Evolutionary conservation across 75 land plant species (phyloP).

Genomic region (Picea sitchensis): DNA sequence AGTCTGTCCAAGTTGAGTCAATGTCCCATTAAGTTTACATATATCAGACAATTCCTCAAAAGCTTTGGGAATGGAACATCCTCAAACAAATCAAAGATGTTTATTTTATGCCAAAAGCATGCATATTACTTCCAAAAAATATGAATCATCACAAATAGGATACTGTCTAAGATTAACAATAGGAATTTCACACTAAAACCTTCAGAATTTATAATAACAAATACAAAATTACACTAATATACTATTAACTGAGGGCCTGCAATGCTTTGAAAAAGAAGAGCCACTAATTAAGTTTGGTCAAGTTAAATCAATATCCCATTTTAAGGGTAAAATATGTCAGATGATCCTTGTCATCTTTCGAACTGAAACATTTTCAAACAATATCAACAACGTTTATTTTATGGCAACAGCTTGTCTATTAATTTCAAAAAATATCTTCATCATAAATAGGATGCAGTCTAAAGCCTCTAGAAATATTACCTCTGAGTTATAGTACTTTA

Average conservation of each 20-base stretch:
- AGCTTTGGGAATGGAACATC: too few species aligned
- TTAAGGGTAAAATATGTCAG: too few species aligned
- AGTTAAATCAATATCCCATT: too few species aligned
- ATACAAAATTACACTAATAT: background rate
- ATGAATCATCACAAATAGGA: background rate
- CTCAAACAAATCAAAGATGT: too few species aligned
- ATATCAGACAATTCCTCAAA: too few species aligned
- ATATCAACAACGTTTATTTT: too few species aligned
- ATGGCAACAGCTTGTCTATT: background rate
- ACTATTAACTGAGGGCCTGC: background rate
- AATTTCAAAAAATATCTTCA: background rate
- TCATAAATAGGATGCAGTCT: background rate
- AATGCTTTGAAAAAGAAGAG: background rate
- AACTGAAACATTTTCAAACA: too few species aligned
- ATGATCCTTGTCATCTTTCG: too few species aligned
- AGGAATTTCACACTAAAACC: background rate
- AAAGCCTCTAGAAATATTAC: slow-evolving; percentile 28
- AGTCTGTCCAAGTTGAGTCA: too few species aligned
- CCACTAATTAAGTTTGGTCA: background rate
- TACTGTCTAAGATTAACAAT: background rate
- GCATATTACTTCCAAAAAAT: too few species aligned
- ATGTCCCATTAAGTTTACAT: too few species aligned
- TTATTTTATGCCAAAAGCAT: background rate
- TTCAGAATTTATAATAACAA: background rate
- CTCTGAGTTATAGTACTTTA: slow-evolving; percentile 88